These are phyloP conservation scores for Ormosia semicastrata DNA, from an alignment of 306 rosid genomes.

Conservation along the genomic window DNA sequence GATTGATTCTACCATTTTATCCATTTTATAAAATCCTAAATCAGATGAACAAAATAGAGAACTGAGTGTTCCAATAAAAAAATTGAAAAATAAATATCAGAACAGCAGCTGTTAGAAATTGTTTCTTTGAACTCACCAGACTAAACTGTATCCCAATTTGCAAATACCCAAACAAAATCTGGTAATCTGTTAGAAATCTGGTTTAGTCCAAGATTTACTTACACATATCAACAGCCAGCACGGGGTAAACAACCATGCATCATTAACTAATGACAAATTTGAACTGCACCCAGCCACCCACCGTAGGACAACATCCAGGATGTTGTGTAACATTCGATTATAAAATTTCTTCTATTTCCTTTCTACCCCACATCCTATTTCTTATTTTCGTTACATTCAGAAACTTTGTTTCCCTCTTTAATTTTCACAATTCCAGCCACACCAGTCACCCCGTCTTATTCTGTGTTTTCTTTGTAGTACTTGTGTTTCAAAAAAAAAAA, in stretches of 20 bases:
- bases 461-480: neutral
- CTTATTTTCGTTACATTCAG: neutral
- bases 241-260: neutral
- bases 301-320: neutral
- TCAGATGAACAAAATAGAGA: neutral
- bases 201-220: neutral
- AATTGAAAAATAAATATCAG: neutral
- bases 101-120: neutral
- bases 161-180: neutral
- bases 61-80: neutral
- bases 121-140: neutral
- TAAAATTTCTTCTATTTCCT: too few species aligned
- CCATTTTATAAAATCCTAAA: neutral
- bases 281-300: neutral
- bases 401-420: neutral
- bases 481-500: neutral
- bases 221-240: neutral
- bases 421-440: neutral
- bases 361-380: too few species aligned
- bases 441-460: neutral
- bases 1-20: neutral
- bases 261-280: neutral
- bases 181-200: neutral
- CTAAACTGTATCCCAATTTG: neutral
- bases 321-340: neutral